These are phyloP conservation scores for Debaryomyces castellii DNA, from an alignment of 805 yeast genomes.

Conservation along the genomic window DNA sequence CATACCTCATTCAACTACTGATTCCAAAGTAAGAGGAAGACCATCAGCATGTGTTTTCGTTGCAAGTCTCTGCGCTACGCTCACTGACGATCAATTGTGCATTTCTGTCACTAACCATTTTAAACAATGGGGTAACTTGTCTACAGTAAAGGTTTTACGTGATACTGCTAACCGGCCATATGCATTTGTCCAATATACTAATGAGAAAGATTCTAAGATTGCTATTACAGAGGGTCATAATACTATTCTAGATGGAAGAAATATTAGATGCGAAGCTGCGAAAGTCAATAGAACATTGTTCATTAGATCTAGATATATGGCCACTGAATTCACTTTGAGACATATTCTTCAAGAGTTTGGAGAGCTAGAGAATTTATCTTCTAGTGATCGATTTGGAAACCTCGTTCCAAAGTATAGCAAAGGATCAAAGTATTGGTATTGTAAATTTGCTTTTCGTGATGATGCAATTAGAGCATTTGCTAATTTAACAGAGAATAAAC, in stretches of 20 bases:
- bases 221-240: slow-evolving; percentile 74
- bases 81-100: slow-evolving; percentile 70
- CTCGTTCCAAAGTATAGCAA: slow-evolving; percentile 11
- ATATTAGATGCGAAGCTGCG: slow-evolving; percentile 86
- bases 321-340: slow-evolving; percentile 33
- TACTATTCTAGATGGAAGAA: slow-evolving; percentile 66
- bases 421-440: slow-evolving; percentile 59
- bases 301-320: slow-evolving; percentile 36
- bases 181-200: slow-evolving; percentile 85
- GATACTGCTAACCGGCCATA: slow-evolving; percentile 83
- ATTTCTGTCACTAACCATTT: slow-evolving; percentile 69
- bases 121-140: slow-evolving; percentile 65
- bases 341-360: slow-evolving; percentile 56
- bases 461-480: slow-evolving; percentile 88
- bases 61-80: slow-evolving; percentile 69
- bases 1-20: background rate
- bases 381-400: slow-evolving; percentile 36
- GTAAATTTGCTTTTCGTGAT: slow-evolving; percentile 76
- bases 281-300: slow-evolving; percentile 85
- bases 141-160: slow-evolving; percentile 76
- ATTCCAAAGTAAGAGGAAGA: slow-evolving; percentile 41
- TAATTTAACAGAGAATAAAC: slow-evolving; percentile 51
- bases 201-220: slow-evolving; percentile 62
- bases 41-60: slow-evolving; percentile 90
- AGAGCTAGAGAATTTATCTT: slow-evolving; percentile 66